A percentile compares a stretch with the other conserved stretches of the same genome.
Evolutionary conservation across 2,329 filamentous ascomycete genomes (phyloP).

Genomic region (Botrytis byssoidea): DNA sequence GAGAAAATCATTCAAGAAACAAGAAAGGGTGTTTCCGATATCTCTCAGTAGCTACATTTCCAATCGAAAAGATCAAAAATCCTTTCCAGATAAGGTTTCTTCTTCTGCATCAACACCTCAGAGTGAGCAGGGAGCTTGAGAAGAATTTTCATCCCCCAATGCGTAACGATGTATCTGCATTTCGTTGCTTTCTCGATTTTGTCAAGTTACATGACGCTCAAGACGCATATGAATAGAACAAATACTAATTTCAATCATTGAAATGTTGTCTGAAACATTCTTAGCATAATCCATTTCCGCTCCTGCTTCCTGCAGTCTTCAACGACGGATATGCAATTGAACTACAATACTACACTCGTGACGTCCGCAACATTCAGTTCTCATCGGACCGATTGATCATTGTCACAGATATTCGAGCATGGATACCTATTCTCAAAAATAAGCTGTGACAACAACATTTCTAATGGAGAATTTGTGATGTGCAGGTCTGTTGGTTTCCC

Average conservation of each 20-base stretch:
- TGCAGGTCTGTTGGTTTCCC: background rate
- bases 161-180: background rate
- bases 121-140: background rate
- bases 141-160: background rate
- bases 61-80: background rate
- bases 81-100: background rate
- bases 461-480: background rate
- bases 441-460: background rate
- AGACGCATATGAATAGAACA: background rate
- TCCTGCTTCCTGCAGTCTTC: background rate
- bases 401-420: too few species aligned
- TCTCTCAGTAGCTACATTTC: background rate
- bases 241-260: too few species aligned
- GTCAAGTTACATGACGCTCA: background rate
- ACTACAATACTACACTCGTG: background rate
- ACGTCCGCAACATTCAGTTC: too few species aligned
- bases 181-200: background rate
- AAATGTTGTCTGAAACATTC: background rate
- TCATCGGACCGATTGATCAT: background rate
- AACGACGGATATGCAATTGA: background rate
- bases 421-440: rapidly evolving
- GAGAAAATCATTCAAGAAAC: slow-evolving; percentile 48
- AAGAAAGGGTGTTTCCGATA: background rate
- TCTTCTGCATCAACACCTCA: background rate
- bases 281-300: background rate